phyloP scores from a whole-genome alignment of 371 early-diverging fungal species.

The Conidiobolus incongruus region DNA sequence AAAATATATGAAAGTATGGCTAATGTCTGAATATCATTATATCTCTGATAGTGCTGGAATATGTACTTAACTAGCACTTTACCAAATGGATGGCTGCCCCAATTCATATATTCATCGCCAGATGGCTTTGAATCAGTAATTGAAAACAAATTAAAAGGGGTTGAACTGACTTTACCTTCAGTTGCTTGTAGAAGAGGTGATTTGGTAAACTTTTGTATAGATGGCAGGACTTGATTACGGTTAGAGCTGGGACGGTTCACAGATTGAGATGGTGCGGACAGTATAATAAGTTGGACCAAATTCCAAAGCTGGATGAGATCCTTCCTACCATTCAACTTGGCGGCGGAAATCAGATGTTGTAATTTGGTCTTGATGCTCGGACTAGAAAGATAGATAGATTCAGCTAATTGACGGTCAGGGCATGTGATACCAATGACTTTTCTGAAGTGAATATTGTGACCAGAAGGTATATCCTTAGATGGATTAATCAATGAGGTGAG shows the following conservation, averaged over 20 bases:
- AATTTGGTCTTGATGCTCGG: neutral
- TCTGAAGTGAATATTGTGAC: neutral
- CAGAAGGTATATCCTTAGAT: too few species aligned
- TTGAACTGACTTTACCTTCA: too few species aligned
- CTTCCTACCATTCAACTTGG: slow-evolving; percentile 11
- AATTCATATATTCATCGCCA: slow-evolving; percentile 11
- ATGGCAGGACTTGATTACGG: too few species aligned
- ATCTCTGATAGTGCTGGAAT: slow-evolving; percentile 28
- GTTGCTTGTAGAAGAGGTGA: too few species aligned
- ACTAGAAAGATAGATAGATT: neutral
- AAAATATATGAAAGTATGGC: slow-evolving; percentile 65
- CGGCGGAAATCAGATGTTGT: neutral
- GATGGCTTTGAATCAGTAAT: too few species aligned
- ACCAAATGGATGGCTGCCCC: slow-evolving; percentile 57
- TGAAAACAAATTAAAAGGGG: too few species aligned
- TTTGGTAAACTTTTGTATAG: too few species aligned
- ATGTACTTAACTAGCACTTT: slow-evolving; percentile 29
- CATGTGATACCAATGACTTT: neutral
- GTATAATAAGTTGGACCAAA: neutral
- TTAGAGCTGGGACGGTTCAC: too few species aligned
- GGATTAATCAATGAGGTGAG: too few species aligned
- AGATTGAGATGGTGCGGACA: neutral
- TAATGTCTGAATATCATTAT: slow-evolving; percentile 65
- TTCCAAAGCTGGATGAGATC: slow-evolving; percentile 11
- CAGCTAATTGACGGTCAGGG: neutral